Evolutionary conservation across 2,329 filamentous ascomycete genomes (phyloP).

Genomic region (Aspergillus texensis): DNA sequence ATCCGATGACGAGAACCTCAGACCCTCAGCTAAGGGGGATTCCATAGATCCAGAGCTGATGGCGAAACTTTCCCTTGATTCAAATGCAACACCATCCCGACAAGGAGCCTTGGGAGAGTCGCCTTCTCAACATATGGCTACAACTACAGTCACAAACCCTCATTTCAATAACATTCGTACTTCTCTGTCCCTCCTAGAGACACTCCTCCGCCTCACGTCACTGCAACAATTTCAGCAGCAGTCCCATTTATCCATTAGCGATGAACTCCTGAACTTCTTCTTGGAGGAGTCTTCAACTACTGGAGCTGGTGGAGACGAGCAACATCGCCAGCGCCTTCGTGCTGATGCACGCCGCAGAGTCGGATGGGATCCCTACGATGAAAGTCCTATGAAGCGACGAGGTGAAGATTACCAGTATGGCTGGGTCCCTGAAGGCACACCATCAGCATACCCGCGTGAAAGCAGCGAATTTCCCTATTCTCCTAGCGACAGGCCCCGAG

Average conservation of each 20-base stretch:
- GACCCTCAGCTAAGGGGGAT: constrained; percentile 19
- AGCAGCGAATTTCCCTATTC: constrained; percentile 29
- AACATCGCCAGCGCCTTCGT: constrained; percentile 62
- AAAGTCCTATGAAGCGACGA: constrained; percentile 67
- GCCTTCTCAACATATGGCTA: constrained; percentile 32
- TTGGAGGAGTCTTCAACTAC: constrained; percentile 69
- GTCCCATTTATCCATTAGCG: constrained; percentile 84
- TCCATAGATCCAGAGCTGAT: constrained; percentile 50
- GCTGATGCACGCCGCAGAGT: constrained; percentile 63
- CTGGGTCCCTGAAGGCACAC: constrained; percentile 32
- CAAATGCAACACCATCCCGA: constrained; percentile 30
- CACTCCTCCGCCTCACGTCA: constrained; percentile 80
- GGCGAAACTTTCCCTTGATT: constrained; percentile 50
- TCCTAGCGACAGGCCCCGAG: constrained; percentile 28
- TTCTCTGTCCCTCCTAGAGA: constrained; percentile 81
- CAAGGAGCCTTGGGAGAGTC: constrained; percentile 15
- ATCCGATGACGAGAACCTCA: constrained; percentile 40
- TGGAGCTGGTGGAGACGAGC: constrained; percentile 64
- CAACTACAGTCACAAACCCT: constrained; percentile 50
- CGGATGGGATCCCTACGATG: constrained; percentile 73
- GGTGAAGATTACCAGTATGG: constrained; percentile 67
- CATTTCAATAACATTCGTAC: constrained; percentile 60
- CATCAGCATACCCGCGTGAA: constrained; percentile 28
- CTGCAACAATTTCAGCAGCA: constrained; percentile 91
- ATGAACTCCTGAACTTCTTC: constrained; percentile 88